Evolutionary conservation across 1,284 basidiomycete genomes (phyloP), one percentile per base, ranked within the genome.

Genomic region (Ceratobasidium sp.): DNA sequence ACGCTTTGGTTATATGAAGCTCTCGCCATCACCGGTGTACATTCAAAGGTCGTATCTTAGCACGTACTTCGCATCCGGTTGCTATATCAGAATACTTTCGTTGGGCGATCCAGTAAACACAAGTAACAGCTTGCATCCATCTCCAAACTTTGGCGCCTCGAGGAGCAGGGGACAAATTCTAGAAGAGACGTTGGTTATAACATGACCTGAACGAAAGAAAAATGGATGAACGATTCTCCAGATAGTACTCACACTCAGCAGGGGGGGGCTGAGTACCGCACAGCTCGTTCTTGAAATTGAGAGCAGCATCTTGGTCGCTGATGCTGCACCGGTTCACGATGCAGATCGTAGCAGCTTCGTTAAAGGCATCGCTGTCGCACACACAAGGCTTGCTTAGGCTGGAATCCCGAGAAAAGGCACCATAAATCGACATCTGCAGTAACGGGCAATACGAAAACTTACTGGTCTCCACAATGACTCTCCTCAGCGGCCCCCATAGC

Each of bases 301-400:
- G 30, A 33, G 60, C 60, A 6, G 12, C 20, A 8, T 18, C n/a
- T 33, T 64, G 60, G 38, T 64, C 60, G 60, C 30, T 23, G 8
- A 41, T 3, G 38, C 60, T 64, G 38, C 60, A 64, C n/a, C 23
- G n/a, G 3, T n/a, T 44, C 38, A 2, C n/a, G 60, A 64, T 64
- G 20, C 60, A 64, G 18, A 6, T n/a, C 10, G 35, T 64, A 38
- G 60, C 60, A 6, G 35, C 14, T 16, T 64, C 23, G 16, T 64
- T 64, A 12, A 64, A 64, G 6, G 23, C 6, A 41, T 64, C 38
- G 38, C 38, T 64, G 18, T 64, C 1, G 35, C 60, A 64, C 3
- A 44, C 60, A n/a, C 60, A 64, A 44, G 60, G 20, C 35, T 44
- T 41, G 38, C 60, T 44, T 44, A 44, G 60, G 35, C 60, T 64